Evolutionary conservation across 2,329 filamentous ascomycete genomes (phyloP), one percentile per base, ranked within the genome.

Genomic region (Thyridium curvatum): DNA sequence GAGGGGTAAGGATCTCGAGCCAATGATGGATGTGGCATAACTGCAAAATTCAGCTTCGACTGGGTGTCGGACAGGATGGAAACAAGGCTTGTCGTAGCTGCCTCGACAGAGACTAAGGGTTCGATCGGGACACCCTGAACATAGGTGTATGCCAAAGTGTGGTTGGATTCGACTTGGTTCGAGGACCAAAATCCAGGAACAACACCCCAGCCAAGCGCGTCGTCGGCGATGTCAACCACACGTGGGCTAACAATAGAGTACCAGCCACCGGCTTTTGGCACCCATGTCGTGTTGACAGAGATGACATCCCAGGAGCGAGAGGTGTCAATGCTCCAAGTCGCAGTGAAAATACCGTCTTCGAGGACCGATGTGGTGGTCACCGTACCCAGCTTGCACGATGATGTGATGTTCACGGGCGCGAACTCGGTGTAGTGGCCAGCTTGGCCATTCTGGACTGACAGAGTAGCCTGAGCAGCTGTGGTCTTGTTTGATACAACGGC

Each of bases 131-230:
- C 41, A 30, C 41, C 41, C 28, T 43, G 41, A 16, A 43, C 41
- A 26, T 43, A 43, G 13, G 35, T 34, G 41, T 40, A 43, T 21
- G 35, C 18, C 2, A 36, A 30, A 14, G 38, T 26, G 8, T 37
- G 15, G 30, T 34, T 31, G 3, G 41, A 31, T 18, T 40, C 38
- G 12, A 43, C 4, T 21, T 16, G 16, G 34, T 43, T 40, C 15
- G 37, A 35, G 34, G 41, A 37, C 41, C 41, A 43, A 37, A 40
- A 43, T 12, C 41, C 41, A 5, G 41, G 41, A n/a, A 43, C 41
- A 6, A 43, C 37, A 14, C 41, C 41, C 41, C 41, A 43, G 30
- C 34, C 41, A 3, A 43, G 34, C 12, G 40, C 37, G 16, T 26
- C 31, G 31, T 43, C 41, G 2, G 26, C 34, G 4, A 43, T 12